These are phyloP conservation scores for Tylopilus cervinicoccineus DNA, from an alignment of 768 basidiomycete species.

Conservation along the genomic window DNA sequence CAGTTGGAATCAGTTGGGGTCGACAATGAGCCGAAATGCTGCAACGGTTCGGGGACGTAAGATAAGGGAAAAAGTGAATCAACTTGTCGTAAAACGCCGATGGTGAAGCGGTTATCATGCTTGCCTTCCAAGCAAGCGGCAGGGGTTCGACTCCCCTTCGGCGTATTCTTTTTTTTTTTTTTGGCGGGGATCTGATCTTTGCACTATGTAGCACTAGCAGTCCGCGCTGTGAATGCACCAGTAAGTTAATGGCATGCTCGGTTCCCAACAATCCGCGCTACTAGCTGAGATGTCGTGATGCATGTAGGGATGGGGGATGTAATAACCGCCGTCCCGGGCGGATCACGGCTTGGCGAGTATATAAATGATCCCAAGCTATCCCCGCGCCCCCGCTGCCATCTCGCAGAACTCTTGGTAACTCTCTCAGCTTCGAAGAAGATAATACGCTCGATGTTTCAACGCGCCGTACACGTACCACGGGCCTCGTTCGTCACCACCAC, in stretches of 20 bases:
- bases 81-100: slow-evolving; percentile 49
- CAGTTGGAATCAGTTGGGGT: not conserved
- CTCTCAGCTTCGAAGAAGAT: not conserved
- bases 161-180: slow-evolving; percentile 24
- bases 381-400: not conserved
- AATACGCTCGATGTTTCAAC: slow-evolving; percentile 16
- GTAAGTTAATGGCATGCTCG: not conserved
- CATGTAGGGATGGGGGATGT: not conserved
- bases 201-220: not conserved
- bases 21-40: not conserved
- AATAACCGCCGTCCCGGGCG: slow-evolving; percentile 6
- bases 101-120: slow-evolving; percentile 94
- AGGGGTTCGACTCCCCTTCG: slow-evolving; percentile 77
- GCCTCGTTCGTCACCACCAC: slow-evolving; percentile 21
- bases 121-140: slow-evolving; percentile 82
- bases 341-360: slow-evolving; percentile 13
- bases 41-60: too few relatives aligned
- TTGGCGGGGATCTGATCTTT: too few relatives aligned
- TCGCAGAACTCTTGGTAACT: not conserved
- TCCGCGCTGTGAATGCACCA: not conserved
- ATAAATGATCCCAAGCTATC: slow-evolving; percentile 1
- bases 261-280: too few relatives aligned
- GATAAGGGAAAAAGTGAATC: too few relatives aligned
- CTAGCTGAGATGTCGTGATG: not conserved
- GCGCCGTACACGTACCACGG: slow-evolving; percentile 15